Evolutionary conservation across 1,284 basidiomycete genomes (phyloP).

Genomic region (Tetrapyrgos nigripes): DNA sequence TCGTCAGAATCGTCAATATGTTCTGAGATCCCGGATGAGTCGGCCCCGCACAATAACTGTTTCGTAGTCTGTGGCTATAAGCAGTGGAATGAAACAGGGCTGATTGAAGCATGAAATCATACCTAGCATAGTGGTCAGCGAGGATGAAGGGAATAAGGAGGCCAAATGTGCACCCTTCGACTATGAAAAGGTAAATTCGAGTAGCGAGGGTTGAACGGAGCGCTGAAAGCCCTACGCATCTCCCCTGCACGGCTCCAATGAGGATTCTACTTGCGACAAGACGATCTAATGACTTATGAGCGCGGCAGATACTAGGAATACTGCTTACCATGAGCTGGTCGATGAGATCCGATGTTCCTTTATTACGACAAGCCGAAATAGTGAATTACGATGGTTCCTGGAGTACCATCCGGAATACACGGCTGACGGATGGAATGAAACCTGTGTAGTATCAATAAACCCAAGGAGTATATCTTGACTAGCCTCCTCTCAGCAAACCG

Average conservation of each 20-base stretch:
- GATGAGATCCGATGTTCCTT: too few relatives aligned
- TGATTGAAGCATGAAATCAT: neutral
- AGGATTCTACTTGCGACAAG: slow-evolving; percentile 48
- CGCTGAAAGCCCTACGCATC: slow-evolving; percentile 47
- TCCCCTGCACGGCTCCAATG: slow-evolving; percentile 51
- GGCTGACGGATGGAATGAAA: too few relatives aligned
- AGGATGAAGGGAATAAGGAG: slow-evolving; percentile 24
- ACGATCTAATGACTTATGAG: slow-evolving; percentile 39
- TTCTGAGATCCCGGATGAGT: slow-evolving; percentile 21
- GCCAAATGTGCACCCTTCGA: slow-evolving; percentile 22
- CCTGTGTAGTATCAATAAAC: too few relatives aligned
- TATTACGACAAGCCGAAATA: too few relatives aligned
- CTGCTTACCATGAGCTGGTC: slow-evolving; percentile 4
- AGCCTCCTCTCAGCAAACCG: too few relatives aligned
- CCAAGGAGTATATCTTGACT: too few relatives aligned
- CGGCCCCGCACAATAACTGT: slow-evolving; percentile 23
- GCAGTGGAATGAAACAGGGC: neutral
- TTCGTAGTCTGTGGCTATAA: slow-evolving; percentile 13
- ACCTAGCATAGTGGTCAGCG: slow-evolving; percentile 24
- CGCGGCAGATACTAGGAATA: neutral
- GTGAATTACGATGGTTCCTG: too few relatives aligned
- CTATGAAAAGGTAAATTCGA: slow-evolving; percentile 21
- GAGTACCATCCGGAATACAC: too few relatives aligned
- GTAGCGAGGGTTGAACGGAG: neutral
- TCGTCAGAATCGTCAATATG: slow-evolving; percentile 22